phyloP scores from a whole-genome alignment of 345 rosid species.

The Atalantia buxifolia region DNA sequence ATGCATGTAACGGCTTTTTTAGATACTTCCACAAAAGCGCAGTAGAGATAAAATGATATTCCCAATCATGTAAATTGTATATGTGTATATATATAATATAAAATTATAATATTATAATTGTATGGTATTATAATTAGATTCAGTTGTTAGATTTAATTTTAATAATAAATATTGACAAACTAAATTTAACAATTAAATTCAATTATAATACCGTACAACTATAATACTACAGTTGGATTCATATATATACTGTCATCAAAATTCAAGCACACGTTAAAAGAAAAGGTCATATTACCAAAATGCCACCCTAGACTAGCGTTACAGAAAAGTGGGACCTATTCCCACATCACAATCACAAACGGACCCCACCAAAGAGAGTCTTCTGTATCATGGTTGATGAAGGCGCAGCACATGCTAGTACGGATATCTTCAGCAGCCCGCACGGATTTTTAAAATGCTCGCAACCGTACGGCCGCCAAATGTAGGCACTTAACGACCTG shows the following conservation, averaged over 20 bases:
- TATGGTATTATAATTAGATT: no score
- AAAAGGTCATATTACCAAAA: not conserved
- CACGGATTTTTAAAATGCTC: conserved; percentile 15
- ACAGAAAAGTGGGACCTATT: not conserved
- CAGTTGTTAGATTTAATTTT: no score
- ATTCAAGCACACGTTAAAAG: not conserved
- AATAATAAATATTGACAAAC: no score
- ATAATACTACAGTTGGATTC: no score
- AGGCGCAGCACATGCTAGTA: conserved; percentile 17
- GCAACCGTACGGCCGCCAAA: conserved; percentile 29
- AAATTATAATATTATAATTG: no score
- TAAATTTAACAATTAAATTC: no score
- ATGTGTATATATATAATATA: no score
- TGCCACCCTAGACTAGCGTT: not conserved
- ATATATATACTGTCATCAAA: not conserved
- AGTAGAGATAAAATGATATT: not conserved
- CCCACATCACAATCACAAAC: not conserved
- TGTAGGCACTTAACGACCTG: not conserved
- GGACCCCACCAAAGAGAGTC: not conserved
- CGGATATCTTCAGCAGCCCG: conserved; percentile 1
- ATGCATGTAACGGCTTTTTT: not conserved
- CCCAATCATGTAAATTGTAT: not conserved
- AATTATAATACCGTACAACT: no score
- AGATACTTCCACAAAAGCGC: not conserved
- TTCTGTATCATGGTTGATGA: conserved; percentile 8